Base-by-base conservation (phyloP, 768 basidiomycete genomes). In the Russula sp. region DNA sequence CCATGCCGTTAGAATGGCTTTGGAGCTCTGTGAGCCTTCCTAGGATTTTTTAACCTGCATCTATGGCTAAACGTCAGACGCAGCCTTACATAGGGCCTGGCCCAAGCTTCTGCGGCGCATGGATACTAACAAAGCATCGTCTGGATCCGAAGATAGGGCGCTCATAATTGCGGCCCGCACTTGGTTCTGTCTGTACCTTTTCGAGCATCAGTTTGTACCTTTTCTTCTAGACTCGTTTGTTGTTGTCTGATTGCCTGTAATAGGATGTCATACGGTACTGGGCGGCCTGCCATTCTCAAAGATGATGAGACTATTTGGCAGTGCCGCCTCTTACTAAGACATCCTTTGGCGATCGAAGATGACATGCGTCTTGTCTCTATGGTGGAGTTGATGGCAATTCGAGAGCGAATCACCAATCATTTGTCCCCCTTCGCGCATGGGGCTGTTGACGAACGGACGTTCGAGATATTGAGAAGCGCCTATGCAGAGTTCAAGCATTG, bases 1-100 rank as follows among this genome's bases (percentile, higher is more conserved):
- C 10, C 95, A 97, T 75, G 95, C 95, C n/a, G 93, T 97, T 9
- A 83, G 94, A 55, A 94, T 98, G 91, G 94, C 92, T 45, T 86
- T 97, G 80, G 95, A 98, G 71, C 78, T 95, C 57, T 93, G 91
- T 91, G 71, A 72, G 85, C 44, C 1, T 57, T n/a, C 20, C 48
- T 7, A 11, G n/a, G 34, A n/a, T 11, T 40, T 11, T 40, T 47
- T 32, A 20, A 20, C 34, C 6, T 20, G 16, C 22, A 11, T 20
- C 42, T 22, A 14, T 22, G 37, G 27, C 47, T 56, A 31, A 59
- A 32, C 22, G 20, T 39, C 32, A 7, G 31, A 13, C 63, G 42
- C 69, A 92, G 90, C 90, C 22, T 84, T 96, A 81, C 91, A 97
- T 73, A 88, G 89, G 72, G 91, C 94, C 34, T 98, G 95, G 89